These are phyloP conservation scores for Colletotrichum sp. DNA, from an alignment of 2,329 filamentous ascomycete species.

Conservation along the genomic window DNA sequence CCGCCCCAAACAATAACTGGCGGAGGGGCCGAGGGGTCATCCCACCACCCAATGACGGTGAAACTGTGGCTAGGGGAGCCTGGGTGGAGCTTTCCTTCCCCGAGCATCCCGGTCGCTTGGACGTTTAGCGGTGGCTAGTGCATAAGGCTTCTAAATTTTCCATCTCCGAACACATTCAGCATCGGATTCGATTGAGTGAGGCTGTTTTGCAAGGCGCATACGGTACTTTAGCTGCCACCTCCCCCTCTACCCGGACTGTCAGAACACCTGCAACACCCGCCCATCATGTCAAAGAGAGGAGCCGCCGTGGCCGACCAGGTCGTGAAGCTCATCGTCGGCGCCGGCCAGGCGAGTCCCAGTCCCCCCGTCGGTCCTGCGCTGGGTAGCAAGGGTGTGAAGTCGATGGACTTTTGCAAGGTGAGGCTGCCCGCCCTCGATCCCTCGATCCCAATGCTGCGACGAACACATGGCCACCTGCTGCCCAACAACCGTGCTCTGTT, in stretches of 20 bases:
- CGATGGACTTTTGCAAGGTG: constrained; percentile 99
- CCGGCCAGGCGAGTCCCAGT: constrained; percentile 91
- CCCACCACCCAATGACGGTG: constrained; percentile 22
- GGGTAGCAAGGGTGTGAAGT: constrained; percentile 97
- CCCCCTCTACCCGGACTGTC: background rate
- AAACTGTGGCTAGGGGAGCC: constrained; percentile 19
- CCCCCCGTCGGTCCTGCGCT: constrained; percentile 95
- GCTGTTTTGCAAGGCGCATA: constrained; percentile 4
- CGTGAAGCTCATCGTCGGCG: constrained; percentile 97
- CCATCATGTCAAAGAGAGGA: constrained; percentile 57
- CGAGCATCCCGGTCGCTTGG: constrained; percentile 21
- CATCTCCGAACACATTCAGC: constrained; percentile 8
- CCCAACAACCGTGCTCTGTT: constrained; percentile 7
- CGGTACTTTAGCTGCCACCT: background rate
- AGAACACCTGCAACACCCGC: constrained; percentile 20
- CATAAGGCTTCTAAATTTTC: constrained; percentile 21
- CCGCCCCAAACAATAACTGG: constrained; percentile 11
- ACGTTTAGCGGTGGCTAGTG: constrained; percentile 20
- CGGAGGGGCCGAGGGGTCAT: constrained; percentile 21
- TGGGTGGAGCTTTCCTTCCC: constrained; percentile 6
- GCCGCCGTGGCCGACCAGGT: constrained; percentile 67
- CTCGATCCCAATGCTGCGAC: background rate
- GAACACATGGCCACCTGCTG: constrained; percentile 12
- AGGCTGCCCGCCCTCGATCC: constrained; percentile 15
- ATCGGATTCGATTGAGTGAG: background rate